These are phyloP conservation scores for Hyphopichia khmerensis DNA, from an alignment of 1,139 yeast genomes.

Conservation along the genomic window DNA sequence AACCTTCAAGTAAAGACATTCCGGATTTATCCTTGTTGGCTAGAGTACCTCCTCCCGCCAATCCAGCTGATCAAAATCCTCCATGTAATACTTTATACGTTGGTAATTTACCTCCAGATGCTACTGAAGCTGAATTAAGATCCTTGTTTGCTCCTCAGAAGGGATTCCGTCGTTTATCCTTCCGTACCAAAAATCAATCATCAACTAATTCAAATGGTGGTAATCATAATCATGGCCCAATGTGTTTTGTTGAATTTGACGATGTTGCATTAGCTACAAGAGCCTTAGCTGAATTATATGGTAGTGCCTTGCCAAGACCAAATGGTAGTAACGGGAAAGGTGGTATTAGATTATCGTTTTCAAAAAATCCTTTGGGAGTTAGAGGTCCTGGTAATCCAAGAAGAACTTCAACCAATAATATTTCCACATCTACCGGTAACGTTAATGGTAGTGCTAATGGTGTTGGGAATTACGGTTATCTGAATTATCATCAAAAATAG, in stretches of 20 bases:
- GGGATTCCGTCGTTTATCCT: conserved; percentile 89
- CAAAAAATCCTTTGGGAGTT: conserved; percentile 95
- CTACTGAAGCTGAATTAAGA: conserved; percentile 89
- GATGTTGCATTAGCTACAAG: conserved; percentile 92
- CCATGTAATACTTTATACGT: conserved; percentile 97
- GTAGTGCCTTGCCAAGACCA: conserved; percentile 74
- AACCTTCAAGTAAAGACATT: conserved; percentile 35
- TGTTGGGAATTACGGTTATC: conserved; percentile 39
- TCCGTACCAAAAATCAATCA: conserved; percentile 68
- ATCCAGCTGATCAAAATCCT: conserved; percentile 98
- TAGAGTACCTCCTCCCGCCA: conserved; percentile 91
- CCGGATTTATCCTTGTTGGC: conserved; percentile 74
- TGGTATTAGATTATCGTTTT: conserved; percentile 88
- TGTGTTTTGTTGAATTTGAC: conserved; percentile 98
- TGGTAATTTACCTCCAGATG: conserved; percentile 96
- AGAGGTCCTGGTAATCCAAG: conserved; percentile 64
- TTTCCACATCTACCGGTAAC: conserved; percentile 9
- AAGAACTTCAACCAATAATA: conserved; percentile 39
- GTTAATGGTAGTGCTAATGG: conserved; percentile 15
- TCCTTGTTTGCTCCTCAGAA: conserved; percentile 83
- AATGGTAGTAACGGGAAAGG: conserved; percentile 78
- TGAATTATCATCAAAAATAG: conserved; percentile 28
- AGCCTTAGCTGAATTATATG: conserved; percentile 90
- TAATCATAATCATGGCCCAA: conserved; percentile 81
- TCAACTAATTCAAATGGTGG: conserved; percentile 18